Evolutionary conservation across 2,329 filamentous ascomycete species (phyloP), one percentile per base, ranked within the genome.

Genomic region (Lasiodiplodia citricola): DNA sequence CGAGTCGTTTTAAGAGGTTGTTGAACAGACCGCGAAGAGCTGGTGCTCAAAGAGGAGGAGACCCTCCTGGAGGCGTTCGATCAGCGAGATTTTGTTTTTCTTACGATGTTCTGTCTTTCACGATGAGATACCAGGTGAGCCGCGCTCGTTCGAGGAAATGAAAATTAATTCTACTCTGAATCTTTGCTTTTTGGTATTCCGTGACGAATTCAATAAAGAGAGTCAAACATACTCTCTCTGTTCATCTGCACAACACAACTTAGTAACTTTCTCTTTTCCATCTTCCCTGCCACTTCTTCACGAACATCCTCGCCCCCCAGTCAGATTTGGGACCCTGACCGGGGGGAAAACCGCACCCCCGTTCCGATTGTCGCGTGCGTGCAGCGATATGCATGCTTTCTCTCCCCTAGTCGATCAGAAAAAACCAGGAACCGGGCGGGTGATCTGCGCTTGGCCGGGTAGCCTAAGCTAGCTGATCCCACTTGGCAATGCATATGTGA

Each of bases 91-190:
- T 4, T 13, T 21, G 25, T 38, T 38, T 38, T 57, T 57, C 13
- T 57, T 16, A 23, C 13, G 54, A 35, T 23, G 38, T n/a, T 28
- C 25, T 55, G 5, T 55, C 52, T n/a, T 58, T 58, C 16, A 58
- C 25, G 55, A 58, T 58, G 55, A 58, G 55, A 58, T 58, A 58
- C 55, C 55, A 58, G 35, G 23, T 37, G 28, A 37, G 54, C 31
- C 25, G 55, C 55, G 55, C 35, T 58, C 55, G 35, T 58, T 58
- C 55, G 54, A 37, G 31, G 21, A 56, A 38, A 10, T 5, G n/a
- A 47, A 47, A 21, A 21, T 47, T n/a, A 47, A 10, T n/a, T 47
- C 44, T 41, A 47, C 44, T 47, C n/a, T 47, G 44, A 47, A 21
- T 11, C 3, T 21, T 21, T 47, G 16, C 6, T 18, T 47, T 18